phyloP scores from a whole-genome alignment of 1,284 basidiomycete species.

The Melampsora americana region DNA sequence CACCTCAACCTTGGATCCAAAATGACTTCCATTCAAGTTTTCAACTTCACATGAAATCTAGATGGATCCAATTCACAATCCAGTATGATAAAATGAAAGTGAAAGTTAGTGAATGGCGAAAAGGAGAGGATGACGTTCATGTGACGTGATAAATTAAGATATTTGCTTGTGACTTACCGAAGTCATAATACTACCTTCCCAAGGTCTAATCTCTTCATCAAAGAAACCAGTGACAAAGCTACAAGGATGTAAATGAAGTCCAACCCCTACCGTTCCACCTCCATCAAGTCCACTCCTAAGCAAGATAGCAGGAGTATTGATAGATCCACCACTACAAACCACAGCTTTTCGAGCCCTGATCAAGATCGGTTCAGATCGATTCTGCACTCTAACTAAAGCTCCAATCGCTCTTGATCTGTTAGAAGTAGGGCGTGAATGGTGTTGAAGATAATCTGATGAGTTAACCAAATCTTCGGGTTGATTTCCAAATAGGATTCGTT shows the following conservation, averaged over 20 bases:
- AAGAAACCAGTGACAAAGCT: conserved; percentile 56
- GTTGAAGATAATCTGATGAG: neutral
- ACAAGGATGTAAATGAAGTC: conserved; percentile 57
- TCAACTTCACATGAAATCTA: conserved; percentile 49
- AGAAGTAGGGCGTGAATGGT: neutral
- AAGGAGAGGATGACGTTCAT: too few species aligned
- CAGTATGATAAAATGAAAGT: neutral
- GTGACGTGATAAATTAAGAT: too few species aligned
- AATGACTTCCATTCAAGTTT: conserved; percentile 52
- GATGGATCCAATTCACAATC: neutral
- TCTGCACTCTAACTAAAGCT: conserved; percentile 45
- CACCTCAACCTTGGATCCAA: conserved; percentile 58
- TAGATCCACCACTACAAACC: conserved; percentile 55
- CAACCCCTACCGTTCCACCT: conserved; percentile 57
- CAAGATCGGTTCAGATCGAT: conserved; percentile 49
- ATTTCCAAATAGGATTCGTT: conserved; percentile 54
- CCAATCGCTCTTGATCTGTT: conserved; percentile 47
- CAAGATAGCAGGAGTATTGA: conserved; percentile 57
- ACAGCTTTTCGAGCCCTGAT: conserved; percentile 54
- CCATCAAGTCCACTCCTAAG: conserved; percentile 55
- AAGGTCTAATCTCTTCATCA: conserved; percentile 55
- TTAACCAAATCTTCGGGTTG: neutral
- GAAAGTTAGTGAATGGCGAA: too few species aligned
- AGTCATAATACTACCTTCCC: conserved; percentile 58
- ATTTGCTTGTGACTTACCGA: conserved; percentile 53